Conservation (phyloP, 768 basidiomycete genomes). For the Melanogaster broomeanus region DNA sequence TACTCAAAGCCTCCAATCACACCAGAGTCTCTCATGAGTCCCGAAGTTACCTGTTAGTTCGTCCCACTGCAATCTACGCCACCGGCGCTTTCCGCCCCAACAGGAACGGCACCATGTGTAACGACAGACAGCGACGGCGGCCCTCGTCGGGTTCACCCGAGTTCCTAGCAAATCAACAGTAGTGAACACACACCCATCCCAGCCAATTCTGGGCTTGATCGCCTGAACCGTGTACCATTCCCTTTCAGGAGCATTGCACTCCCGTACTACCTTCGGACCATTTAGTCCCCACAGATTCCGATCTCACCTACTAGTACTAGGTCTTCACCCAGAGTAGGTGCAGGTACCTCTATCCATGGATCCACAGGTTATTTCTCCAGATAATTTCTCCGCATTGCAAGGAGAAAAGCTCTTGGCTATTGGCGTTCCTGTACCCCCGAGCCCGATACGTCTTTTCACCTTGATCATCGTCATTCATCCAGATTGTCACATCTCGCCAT, state of each 20-base stretch:
- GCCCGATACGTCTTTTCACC: neutral
- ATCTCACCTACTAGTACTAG: too few species aligned
- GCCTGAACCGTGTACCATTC: too few species aligned
- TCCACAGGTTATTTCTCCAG: neutral
- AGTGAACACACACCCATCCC: too few species aligned
- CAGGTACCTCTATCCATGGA: neutral
- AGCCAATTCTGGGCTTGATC: too few species aligned
- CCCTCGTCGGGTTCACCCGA: slow-evolving; percentile 17
- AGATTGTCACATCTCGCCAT: too few species aligned
- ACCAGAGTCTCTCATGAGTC: too few species aligned
- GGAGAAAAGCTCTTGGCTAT: neutral
- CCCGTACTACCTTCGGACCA: too few species aligned
- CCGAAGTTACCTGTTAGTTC: too few species aligned
- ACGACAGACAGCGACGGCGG: too few species aligned
- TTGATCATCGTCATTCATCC: neutral
- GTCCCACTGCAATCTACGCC: too few species aligned
- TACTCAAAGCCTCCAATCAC: too few species aligned
- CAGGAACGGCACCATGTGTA: neutral
- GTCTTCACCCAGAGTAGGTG: neutral
- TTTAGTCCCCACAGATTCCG: neutral
- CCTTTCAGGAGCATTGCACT: too few species aligned
- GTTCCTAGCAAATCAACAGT: neutral
- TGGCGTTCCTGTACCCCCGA: neutral
- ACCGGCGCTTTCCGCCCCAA: slow-evolving; percentile 25
- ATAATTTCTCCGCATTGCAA: neutral